Evolutionary conservation across 352 stramenopile genomes (phyloP).

Genomic region (Phytopythium aichiense): DNA sequence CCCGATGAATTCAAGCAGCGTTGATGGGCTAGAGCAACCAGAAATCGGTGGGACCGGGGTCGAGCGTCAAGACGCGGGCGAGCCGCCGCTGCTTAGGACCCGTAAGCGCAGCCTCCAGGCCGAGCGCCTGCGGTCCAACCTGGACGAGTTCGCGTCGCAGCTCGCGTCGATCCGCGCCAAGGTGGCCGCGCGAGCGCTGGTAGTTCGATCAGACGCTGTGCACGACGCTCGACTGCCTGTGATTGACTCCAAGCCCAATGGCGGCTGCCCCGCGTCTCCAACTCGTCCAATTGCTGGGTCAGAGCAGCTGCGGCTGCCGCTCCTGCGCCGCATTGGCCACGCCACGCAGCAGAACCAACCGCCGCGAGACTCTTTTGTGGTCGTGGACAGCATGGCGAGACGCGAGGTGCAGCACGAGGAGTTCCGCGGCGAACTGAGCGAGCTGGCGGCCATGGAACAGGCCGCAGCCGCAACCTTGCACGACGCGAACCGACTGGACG

Average conservation of each 20-base stretch:
- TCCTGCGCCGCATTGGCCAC: conserved; percentile 24
- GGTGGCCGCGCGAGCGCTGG: not conserved
- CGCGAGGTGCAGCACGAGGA: conserved; percentile 24
- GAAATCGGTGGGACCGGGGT: not conserved
- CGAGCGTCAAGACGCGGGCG: not conserved
- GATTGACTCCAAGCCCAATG: not conserved
- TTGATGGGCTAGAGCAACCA: rapidly evolving
- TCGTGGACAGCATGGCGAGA: conserved; percentile 33
- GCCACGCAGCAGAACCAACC: conserved; percentile 12
- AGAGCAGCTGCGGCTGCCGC: conserved; percentile 24
- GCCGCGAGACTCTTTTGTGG: conserved; percentile 20
- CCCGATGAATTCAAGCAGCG: not conserved
- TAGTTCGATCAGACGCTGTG: no score
- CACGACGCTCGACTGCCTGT: conserved; percentile 10
- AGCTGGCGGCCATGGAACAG: conserved; percentile 24
- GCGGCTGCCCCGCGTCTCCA: not conserved
- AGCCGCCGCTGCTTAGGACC: not conserved
- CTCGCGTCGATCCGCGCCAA: not conserved
- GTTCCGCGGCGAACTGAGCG: conserved; percentile 26
- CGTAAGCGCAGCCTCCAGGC: conserved; percentile 1
- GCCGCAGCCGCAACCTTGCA: conserved; percentile 22
- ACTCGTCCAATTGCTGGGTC: not conserved
- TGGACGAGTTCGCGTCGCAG: conserved; percentile 1
- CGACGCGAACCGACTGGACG: conserved; percentile 43
- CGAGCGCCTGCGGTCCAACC: not conserved